phyloP scores from a whole-genome alignment of 805 yeast genomes.

The Pichia exigua region DNA sequence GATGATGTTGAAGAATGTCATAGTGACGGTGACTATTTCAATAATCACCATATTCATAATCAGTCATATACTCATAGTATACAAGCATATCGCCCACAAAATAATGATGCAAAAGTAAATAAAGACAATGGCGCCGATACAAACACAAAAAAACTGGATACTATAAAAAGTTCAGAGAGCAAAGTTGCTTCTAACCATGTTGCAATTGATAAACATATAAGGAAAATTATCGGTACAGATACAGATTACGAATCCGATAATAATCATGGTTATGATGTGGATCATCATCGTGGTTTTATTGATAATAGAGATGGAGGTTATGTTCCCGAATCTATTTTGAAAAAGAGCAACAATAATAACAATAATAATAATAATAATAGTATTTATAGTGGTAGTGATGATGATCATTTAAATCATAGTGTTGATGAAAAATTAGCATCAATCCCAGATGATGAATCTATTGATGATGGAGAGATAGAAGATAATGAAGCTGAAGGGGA shows the following conservation, averaged over 20 bases:
- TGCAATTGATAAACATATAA: conserved; percentile 2
- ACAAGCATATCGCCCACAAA: not conserved
- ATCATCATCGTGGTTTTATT: not conserved
- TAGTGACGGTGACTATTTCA: not conserved
- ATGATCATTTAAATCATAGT: not conserved
- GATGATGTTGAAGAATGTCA: not conserved
- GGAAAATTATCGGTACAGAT: conserved; percentile 1
- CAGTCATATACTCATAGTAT: not conserved
- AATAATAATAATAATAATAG: not conserved
- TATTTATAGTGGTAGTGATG: not conserved
- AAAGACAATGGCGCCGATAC: not conserved
- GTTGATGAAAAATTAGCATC: not conserved
- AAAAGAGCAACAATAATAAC: not conserved
- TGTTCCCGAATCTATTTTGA: conserved; percentile 5
- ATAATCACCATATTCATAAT: not conserved
- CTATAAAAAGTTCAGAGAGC: not conserved
- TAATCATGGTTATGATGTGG: not conserved
- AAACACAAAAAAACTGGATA: not conserved
- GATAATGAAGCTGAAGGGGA: not conserved
- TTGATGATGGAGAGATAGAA: not conserved
- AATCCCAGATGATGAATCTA: not conserved
- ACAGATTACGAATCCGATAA: conserved; percentile 1
- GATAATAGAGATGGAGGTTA: not conserved
- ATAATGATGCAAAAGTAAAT: not conserved
- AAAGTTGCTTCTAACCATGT: not conserved